Evolutionary conservation across 108 stramenopile genomes (phyloP).

Genomic region (Fragilariopsis cylindrus): DNA sequence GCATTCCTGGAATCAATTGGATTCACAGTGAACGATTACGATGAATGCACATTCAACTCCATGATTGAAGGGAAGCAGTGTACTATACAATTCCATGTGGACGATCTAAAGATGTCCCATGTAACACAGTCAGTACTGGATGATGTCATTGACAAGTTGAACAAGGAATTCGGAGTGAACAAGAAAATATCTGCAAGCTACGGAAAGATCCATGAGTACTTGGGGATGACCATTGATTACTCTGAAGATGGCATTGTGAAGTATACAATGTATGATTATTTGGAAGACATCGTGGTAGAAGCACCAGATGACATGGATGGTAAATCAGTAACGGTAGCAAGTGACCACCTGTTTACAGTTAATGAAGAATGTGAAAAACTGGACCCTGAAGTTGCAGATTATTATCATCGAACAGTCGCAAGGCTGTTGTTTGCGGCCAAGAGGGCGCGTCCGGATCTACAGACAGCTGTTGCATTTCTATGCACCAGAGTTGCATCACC

Average conservation of each 20-base stretch:
- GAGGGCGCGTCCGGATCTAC: slow-evolving; percentile 33
- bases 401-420: slow-evolving; percentile 13
- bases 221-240: too few relatives aligned
- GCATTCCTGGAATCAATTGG: slow-evolving; percentile 30
- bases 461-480: too few relatives aligned
- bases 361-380: slow-evolving; percentile 1
- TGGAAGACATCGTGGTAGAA: slow-evolving; percentile 25
- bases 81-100: slow-evolving; percentile 46
- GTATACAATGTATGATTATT: too few relatives aligned
- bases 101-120: slow-evolving; percentile 49
- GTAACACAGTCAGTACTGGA: slow-evolving; percentile 18
- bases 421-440: slow-evolving; percentile 27
- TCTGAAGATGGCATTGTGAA: too few relatives aligned
- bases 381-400: neutral
- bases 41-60: slow-evolving; percentile 33
- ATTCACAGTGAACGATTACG: slow-evolving; percentile 45
- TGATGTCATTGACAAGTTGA: neutral
- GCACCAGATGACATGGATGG: slow-evolving; percentile 24
- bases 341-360: slow-evolving; percentile 42
- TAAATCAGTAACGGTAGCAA: slow-evolving; percentile 30
- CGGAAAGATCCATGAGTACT: too few relatives aligned
- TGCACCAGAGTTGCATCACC: too few relatives aligned
- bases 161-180: too few relatives aligned
- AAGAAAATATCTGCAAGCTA: too few relatives aligned
- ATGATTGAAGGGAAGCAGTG: slow-evolving; percentile 36